Percentiles rank a stretch among this genome's conserved stretches.
Evolutionary conservation across 2,329 filamentous ascomycete species (phyloP).

Genomic region (Daldinia sp.): DNA sequence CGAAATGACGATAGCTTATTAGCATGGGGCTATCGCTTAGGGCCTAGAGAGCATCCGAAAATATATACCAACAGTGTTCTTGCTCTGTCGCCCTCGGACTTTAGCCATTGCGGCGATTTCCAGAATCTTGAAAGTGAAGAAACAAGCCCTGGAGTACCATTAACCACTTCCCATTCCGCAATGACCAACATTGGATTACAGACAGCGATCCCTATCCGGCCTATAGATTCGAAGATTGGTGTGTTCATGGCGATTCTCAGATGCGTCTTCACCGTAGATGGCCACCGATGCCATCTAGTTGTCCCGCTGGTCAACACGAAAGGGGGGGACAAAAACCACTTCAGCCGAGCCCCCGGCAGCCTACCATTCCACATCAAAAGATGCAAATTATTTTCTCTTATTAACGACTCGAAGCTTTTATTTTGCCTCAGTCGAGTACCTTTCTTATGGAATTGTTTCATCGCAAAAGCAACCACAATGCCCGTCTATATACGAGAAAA

Average conservation of each 20-base stretch:
- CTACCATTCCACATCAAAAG: slow-evolving; percentile 18
- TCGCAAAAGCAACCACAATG: slow-evolving; percentile 6
- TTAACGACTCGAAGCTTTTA: slow-evolving; percentile 5
- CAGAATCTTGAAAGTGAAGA: slow-evolving; percentile 6
- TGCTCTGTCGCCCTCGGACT: slow-evolving; percentile 21
- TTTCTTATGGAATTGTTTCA: slow-evolving; percentile 13
- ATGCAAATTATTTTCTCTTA: slow-evolving; percentile 13
- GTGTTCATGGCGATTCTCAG: slow-evolving; percentile 21
- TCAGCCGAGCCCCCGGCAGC: slow-evolving; percentile 20
- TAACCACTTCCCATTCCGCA: slow-evolving; percentile 17
- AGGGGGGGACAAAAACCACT: slow-evolving; percentile 21
- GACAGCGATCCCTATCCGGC: slow-evolving; percentile 17
- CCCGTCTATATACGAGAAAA: slow-evolving; percentile 17
- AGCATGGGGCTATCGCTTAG: slow-evolving; percentile 19
- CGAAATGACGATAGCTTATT: slow-evolving; percentile 23
- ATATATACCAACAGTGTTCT: slow-evolving; percentile 10
- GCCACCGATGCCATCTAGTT: slow-evolving; percentile 13
- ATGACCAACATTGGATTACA: slow-evolving; percentile 29
- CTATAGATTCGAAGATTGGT: slow-evolving; percentile 16
- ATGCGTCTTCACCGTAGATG: slow-evolving; percentile 2
- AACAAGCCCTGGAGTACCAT: slow-evolving; percentile 9
- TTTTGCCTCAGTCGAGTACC: slow-evolving; percentile 7
- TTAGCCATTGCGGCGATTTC: slow-evolving; percentile 21
- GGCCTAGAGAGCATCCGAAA: neutral
- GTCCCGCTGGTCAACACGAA: slow-evolving; percentile 18